A percentile compares a stretch with the other conserved stretches of the same genome.
phyloP scores from a whole-genome alignment of 2,329 filamentous ascomycete species.

The Colletotrichum tropicicola region DNA sequence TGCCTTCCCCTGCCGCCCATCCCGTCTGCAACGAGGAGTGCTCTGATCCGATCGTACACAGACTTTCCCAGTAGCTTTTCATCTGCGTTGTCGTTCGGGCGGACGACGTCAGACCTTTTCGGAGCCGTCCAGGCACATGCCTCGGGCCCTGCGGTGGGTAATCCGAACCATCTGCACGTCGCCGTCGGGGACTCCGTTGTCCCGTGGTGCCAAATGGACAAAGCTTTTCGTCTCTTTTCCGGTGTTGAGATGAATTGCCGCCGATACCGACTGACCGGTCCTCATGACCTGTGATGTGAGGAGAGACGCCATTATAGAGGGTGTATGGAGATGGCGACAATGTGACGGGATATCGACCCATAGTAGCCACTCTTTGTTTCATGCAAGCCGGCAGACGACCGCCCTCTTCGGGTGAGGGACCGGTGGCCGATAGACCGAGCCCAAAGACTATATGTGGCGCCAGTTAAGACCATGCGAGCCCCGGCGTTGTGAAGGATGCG shows the following conservation, averaged over 20 bases:
- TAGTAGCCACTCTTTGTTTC: constrained; percentile 2
- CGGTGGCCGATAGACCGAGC: not conserved
- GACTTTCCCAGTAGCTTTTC: constrained; percentile 2
- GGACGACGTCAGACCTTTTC: constrained; percentile 4
- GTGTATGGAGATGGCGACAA: no score
- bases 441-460: not conserved
- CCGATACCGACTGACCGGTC: not conserved
- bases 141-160: not conserved
- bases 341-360: not conserved
- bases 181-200: not conserved
- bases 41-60: constrained; percentile 4
- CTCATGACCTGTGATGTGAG: not conserved
- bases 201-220: not conserved
- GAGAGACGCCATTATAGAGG: not conserved
- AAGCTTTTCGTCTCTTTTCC: constrained; percentile 1
- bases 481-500: not conserved
- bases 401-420: not conserved
- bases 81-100: constrained; percentile 18
- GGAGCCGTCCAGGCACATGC: not conserved
- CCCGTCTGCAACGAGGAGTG: not conserved
- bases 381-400: not conserved
- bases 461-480: not conserved
- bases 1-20: not conserved
- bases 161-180: constrained; percentile 6
- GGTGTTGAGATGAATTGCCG: constrained; percentile 3